Percentiles rank a stretch among this genome's conserved stretches.
Conservation (phyloP, 192 early-diverging fungal species). For the Coemansia sp. region DNA sequence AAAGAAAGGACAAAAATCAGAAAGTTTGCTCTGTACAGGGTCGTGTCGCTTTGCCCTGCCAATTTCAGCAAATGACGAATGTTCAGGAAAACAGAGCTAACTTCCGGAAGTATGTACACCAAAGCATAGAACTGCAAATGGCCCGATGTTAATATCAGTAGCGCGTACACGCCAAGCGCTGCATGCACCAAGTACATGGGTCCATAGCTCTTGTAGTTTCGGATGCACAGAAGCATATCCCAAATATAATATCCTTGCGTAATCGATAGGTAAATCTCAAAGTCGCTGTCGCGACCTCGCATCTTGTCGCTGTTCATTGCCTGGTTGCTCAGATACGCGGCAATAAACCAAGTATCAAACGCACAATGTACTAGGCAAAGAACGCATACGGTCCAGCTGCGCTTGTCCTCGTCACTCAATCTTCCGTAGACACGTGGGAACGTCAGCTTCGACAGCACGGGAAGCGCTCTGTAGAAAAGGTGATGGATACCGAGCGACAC, state of each 20-base stretch:
- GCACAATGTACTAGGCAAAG: slow-evolving; percentile 16
- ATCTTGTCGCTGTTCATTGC: slow-evolving; percentile 29
- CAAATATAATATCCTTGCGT: slow-evolving; percentile 45
- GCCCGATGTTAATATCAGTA: slow-evolving; percentile 34
- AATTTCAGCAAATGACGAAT: slow-evolving; percentile 39
- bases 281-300: slow-evolving; percentile 25
- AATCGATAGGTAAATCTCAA: slow-evolving; percentile 34
- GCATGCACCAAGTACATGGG: slow-evolving; percentile 43
- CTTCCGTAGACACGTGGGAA: slow-evolving; percentile 22
- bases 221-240: slow-evolving; percentile 36
- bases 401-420: slow-evolving; percentile 16
- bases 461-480: slow-evolving; percentile 1
- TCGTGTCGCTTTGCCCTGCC: slow-evolving; percentile 8
- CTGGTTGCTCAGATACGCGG: slow-evolving; percentile 16
- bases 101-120: slow-evolving; percentile 42
- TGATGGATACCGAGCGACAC: slow-evolving; percentile 16
- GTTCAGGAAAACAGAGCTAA: slow-evolving; percentile 48
- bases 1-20: slow-evolving; percentile 22
- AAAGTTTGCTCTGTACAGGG: slow-evolving; percentile 46
- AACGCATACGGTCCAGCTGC: slow-evolving; percentile 19
- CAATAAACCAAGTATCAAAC: slow-evolving; percentile 27
- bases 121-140: slow-evolving; percentile 51
- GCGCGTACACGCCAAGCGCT: slow-evolving; percentile 30
- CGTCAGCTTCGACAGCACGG: slow-evolving; percentile 7
- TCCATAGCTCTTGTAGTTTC: slow-evolving; percentile 30